Conservation (phyloP, 2,329 filamentous ascomycete genomes). For the Aureobasidium sp. region DNA sequence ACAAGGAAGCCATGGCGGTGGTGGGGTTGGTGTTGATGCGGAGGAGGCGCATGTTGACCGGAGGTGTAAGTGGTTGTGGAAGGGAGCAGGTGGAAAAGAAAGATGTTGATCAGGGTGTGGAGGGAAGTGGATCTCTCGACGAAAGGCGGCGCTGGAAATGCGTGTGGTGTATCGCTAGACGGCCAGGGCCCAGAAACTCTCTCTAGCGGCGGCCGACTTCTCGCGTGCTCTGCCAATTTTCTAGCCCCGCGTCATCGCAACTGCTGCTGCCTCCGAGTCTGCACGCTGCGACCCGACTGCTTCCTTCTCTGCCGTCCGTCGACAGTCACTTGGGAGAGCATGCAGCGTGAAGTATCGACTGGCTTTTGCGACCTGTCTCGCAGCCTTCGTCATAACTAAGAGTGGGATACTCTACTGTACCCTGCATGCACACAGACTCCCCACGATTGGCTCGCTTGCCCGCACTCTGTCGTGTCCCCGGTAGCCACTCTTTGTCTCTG, state of each 20-base stretch:
- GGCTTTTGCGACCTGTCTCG: background rate
- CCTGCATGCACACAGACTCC: background rate
- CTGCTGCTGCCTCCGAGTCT: background rate
- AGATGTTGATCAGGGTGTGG: background rate
- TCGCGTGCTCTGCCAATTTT: background rate
- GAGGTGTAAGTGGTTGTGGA: background rate
- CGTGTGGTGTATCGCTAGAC: background rate
- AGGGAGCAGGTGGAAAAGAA: background rate
- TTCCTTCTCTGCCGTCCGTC: background rate
- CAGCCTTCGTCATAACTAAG: background rate
- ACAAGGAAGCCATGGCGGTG: constrained; percentile 4
- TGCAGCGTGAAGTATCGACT: background rate
- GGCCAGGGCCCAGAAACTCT: background rate
- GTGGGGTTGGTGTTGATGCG: constrained; percentile 5
- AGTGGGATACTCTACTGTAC: background rate
- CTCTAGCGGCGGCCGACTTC: background rate
- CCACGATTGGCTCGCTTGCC: constrained; percentile 6
- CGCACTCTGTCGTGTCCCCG: background rate
- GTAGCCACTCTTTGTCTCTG: background rate
- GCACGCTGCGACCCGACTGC: background rate
- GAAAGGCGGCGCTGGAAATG: background rate
- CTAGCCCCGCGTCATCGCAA: background rate
- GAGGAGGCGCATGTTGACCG: constrained; percentile 9
- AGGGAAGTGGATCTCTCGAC: background rate
- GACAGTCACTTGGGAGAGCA: background rate